These are phyloP conservation scores for Trametes hirsuta DNA, from an alignment of 1,284 basidiomycete genomes.

Conservation along the genomic window DNA sequence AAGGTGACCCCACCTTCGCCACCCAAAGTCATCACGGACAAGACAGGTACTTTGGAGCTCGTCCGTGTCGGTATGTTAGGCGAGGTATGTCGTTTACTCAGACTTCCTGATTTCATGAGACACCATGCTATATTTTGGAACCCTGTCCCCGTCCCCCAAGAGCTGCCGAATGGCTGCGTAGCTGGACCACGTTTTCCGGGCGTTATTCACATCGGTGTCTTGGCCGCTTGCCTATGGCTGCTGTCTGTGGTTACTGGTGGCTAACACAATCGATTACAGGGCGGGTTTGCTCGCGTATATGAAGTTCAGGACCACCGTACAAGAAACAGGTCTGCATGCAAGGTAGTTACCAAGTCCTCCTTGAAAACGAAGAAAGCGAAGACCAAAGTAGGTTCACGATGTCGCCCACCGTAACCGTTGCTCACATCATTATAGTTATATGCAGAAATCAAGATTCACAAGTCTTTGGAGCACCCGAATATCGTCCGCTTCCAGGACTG, in stretches of 20 bases:
- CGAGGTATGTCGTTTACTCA: constrained; percentile 60
- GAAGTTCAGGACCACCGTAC: constrained; percentile 73
- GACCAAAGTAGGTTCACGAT: constrained; percentile 68
- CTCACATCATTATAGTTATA: constrained; percentile 65
- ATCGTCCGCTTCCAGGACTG: constrained; percentile 93
- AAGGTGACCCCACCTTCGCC: constrained; percentile 84
- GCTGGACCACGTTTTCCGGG: neutral
- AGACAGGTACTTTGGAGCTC: constrained; percentile 58
- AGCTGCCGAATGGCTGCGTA: neutral
- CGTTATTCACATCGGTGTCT: neutral
- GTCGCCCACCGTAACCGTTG: neutral
- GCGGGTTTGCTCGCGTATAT: constrained; percentile 90
- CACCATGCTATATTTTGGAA: too few relatives aligned
- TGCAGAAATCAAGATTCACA: constrained; percentile 98
- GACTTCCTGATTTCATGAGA: neutral
- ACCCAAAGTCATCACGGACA: constrained; percentile 77
- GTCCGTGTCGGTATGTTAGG: constrained; percentile 81
- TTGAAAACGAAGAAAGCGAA: constrained; percentile 91
- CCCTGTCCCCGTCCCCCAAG: too few relatives aligned
- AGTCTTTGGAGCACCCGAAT: constrained; percentile 89
- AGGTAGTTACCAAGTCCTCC: constrained; percentile 84
- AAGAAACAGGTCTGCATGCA: constrained; percentile 76
- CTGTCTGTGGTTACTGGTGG: neutral
- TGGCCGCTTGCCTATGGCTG: neutral
- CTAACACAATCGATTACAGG: constrained; percentile 45